Evolutionary conservation across 352 stramenopile species (phyloP).

Genomic region (Globisporangium solare): DNA sequence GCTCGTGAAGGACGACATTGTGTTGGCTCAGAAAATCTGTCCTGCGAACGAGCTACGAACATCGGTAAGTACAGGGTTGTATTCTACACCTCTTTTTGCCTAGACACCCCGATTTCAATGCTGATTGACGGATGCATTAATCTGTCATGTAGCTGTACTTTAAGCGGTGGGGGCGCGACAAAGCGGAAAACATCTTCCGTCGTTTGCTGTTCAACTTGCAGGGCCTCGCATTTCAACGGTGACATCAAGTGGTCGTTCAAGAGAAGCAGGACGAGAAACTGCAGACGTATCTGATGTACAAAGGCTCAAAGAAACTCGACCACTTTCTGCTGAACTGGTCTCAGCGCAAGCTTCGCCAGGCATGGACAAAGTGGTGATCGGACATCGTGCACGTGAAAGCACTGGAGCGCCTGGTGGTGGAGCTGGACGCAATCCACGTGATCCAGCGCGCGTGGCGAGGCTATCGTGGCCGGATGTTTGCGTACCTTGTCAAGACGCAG

Average conservation of each 20-base stretch:
- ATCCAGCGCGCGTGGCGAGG: slow-evolving; percentile 60
- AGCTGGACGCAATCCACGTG: slow-evolving; percentile 45
- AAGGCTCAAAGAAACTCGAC: slow-evolving; percentile 74
- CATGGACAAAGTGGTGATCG: slow-evolving; percentile 66
- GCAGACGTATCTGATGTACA: slow-evolving; percentile 71
- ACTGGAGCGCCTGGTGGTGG: slow-evolving; percentile 36
- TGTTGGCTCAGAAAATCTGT: slow-evolving; percentile 63
- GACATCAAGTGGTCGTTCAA: slow-evolving; percentile 36
- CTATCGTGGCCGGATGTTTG: slow-evolving; percentile 43
- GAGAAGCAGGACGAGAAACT: slow-evolving; percentile 76
- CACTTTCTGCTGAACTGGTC: slow-evolving; percentile 65
- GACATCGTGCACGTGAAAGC: slow-evolving; percentile 50
- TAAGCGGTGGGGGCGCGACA: slow-evolving; percentile 74
- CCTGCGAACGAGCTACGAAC: slow-evolving; percentile 53
- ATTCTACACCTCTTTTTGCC: too few species aligned
- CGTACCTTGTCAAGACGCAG: slow-evolving; percentile 39
- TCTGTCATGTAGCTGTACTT: slow-evolving; percentile 53
- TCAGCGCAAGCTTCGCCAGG: slow-evolving; percentile 55
- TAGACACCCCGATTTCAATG: background rate
- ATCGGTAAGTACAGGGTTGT: slow-evolving; percentile 21
- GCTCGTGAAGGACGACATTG: slow-evolving; percentile 73
- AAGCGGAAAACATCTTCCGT: slow-evolving; percentile 73
- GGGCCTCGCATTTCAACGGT: slow-evolving; percentile 56
- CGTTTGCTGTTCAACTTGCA: slow-evolving; percentile 65
- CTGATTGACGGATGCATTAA: background rate